Base-by-base conservation (phyloP, 306 rosid species). In the Luffa aegyptiaca region DNA sequence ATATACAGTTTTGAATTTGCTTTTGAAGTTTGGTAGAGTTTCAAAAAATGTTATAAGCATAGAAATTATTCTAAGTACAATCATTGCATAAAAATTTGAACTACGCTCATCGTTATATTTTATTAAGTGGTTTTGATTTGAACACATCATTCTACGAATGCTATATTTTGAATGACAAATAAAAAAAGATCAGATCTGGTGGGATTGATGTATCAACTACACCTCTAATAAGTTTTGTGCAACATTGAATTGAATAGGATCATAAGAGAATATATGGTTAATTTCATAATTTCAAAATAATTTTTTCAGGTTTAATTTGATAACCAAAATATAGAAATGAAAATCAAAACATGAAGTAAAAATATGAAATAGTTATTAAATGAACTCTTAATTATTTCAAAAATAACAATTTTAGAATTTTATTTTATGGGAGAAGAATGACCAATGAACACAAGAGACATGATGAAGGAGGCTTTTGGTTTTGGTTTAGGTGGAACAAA, bases 401-500 rank as follows among this genome's bases (percentile, higher is more conserved):
- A 5, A 1, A 26, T 26, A 11, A 5, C 0, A 4, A n/a, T 21
- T 61, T 61, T 61, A 26, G 11, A 57, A 18, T 57, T 57, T 8
- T 57, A 9, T 62, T 33, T 36, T 14, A 6, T 14, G 46, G 66
- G 37, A 37, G 9, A 65, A 65, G 1, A 41, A 37, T 13, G 74
- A 16, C 0, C 7, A 11, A 7, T 66, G 39, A 66, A 41, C 20
- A 39, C 14, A 66, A 39, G 21, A 36, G 72, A 66, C 51, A 39
- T 18, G 14, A 66, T 18, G 41, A 56, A 57, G 63, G 74, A 66
- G 75, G 53, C 75, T 69, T 69, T 63, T 63, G 20, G 70, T 21
- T 59, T 58, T 58, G 73, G 73, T 66, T 41, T 69, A 42, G 75
- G 75, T 69, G 75, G 31, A n/a, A n/a, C 51, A 68, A 42, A 66